A percentile compares a stretch with the other conserved stretches of the same genome.
These are phyloP conservation scores for Chlorella sorokiniana DNA, from an alignment of 139 green algal genomes.

Conservation along the genomic window DNA sequence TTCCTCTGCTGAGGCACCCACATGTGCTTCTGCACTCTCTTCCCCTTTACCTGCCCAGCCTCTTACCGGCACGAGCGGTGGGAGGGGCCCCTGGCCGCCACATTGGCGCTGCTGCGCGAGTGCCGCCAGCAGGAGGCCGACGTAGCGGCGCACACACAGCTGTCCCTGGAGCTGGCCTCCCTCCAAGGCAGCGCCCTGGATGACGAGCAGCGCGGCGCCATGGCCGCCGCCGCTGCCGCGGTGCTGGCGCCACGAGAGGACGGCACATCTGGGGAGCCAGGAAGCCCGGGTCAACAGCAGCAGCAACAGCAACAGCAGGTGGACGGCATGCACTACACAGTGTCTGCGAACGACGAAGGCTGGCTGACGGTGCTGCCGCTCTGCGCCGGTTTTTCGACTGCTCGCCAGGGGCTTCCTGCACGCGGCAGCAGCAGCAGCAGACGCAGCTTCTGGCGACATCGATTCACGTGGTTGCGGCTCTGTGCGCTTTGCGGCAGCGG, in stretches of 20 bases:
- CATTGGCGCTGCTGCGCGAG: slow-evolving; percentile 47
- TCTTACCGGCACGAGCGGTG: slow-evolving; percentile 47
- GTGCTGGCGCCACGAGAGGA: slow-evolving; percentile 13
- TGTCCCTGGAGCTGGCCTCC: slow-evolving; percentile 41
- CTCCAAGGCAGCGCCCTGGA: slow-evolving; percentile 33
- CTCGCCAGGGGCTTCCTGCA: not conserved
- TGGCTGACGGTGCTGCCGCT: slow-evolving; percentile 29
- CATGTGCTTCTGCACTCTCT: too few relatives aligned
- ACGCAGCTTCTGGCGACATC: not conserved
- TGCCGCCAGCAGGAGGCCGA: slow-evolving; percentile 27
- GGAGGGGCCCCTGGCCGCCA: slow-evolving; percentile 29
- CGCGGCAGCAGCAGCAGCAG: not conserved
- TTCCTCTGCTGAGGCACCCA: not conserved
- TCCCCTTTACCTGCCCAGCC: slow-evolving; percentile 2
- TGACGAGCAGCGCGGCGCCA: slow-evolving; percentile 25
- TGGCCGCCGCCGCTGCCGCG: slow-evolving; percentile 30
- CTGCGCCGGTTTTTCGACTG: slow-evolving; percentile 14
- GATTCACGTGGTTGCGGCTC: not conserved
- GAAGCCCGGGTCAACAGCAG: not conserved
- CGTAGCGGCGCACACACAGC: slow-evolving; percentile 31
- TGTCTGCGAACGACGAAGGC: not conserved
- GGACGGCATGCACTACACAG: not conserved
- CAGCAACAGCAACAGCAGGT: not conserved
- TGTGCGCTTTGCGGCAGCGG: slow-evolving; percentile 31
- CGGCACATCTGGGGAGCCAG: not conserved